Evolutionary conservation across 192 early-diverging fungal genomes (phyloP).

Genomic region (Coemansia pectinata): DNA sequence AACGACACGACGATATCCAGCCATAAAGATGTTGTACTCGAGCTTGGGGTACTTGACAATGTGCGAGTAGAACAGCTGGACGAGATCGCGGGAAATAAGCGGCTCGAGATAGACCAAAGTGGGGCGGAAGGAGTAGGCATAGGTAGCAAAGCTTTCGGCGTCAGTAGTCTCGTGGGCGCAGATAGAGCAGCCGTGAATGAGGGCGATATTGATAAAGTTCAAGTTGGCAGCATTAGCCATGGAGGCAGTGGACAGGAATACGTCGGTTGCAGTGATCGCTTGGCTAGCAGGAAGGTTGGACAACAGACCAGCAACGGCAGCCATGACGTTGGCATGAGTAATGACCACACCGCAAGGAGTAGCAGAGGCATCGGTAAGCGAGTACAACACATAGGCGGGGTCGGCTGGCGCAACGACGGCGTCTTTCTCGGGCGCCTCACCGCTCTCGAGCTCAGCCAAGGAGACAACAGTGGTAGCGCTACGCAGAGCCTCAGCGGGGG

Average conservation of each 20-base stretch:
- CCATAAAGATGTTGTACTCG: conserved; percentile 39
- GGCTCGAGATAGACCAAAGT: conserved; percentile 39
- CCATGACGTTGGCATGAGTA: conserved; percentile 44
- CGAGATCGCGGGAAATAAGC: conserved; percentile 31
- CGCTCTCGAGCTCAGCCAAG: conserved; percentile 34
- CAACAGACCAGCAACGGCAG: conserved; percentile 29
- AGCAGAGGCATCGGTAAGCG: not conserved
- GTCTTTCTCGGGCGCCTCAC: conserved; percentile 16
- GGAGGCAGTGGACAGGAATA: conserved; percentile 34
- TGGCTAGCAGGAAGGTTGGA: conserved; percentile 28
- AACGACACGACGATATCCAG: conserved; percentile 28
- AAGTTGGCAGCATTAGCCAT: conserved; percentile 34
- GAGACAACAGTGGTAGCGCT: conserved; percentile 4
- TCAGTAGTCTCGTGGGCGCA: conserved; percentile 40
- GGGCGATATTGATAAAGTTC: conserved; percentile 35
- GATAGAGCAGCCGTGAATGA: conserved; percentile 35
- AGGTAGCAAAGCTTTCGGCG: conserved; percentile 33
- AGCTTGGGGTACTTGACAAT: conserved; percentile 42
- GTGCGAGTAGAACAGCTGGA: conserved; percentile 46
- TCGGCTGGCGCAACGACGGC: conserved; percentile 21
- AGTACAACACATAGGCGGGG: conserved; percentile 43
- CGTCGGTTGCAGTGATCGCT: conserved; percentile 26
- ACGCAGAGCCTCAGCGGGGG: conserved; percentile 12
- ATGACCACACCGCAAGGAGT: conserved; percentile 31
- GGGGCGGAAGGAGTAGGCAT: conserved; percentile 37